phyloP scores from a whole-genome alignment of 2,329 filamentous ascomycete genomes.

The Corniculantispora saksenae region DNA sequence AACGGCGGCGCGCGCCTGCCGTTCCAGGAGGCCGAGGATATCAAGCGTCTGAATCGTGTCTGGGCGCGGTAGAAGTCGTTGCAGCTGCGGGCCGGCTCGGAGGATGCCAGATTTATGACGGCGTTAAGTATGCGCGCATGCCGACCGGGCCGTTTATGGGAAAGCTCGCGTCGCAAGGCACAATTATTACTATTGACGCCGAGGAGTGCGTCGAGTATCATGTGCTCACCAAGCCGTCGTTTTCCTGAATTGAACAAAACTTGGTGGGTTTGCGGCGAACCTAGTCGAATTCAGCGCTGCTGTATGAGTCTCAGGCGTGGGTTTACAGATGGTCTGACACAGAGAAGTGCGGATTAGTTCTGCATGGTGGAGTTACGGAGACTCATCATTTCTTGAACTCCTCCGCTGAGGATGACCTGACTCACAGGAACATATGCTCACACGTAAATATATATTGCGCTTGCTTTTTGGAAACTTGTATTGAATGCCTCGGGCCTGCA shows the following conservation, averaged over 20 bases:
- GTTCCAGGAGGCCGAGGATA: slow-evolving; percentile 50
- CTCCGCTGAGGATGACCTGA: no score
- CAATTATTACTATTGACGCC: slow-evolving; percentile 64
- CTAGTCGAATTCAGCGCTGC: slow-evolving; percentile 5
- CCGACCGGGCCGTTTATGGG: slow-evolving; percentile 60
- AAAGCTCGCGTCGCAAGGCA: slow-evolving; percentile 63
- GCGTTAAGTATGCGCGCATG: slow-evolving; percentile 65
- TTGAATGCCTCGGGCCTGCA: no score
- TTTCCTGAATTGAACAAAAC: slow-evolving; percentile 45
- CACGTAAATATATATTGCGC: no score
- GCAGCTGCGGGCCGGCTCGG: slow-evolving; percentile 42
- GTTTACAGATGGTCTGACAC: no score
- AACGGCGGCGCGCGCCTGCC: slow-evolving; percentile 21
- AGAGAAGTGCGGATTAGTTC: no score
- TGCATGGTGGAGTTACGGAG: no score
- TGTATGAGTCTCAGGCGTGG: slow-evolving; percentile 8
- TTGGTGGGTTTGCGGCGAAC: not conserved
- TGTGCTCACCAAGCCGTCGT: slow-evolving; percentile 63
- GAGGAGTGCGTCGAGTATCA: slow-evolving; percentile 69
- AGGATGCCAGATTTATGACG: slow-evolving; percentile 60
- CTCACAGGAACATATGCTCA: no score
- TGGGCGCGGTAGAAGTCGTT: slow-evolving; percentile 57
- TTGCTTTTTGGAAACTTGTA: no score
- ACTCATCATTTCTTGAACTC: no score
- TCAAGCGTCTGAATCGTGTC: slow-evolving; percentile 55